Base-by-base conservation (phyloP, 441 rosid genomes). In the Syzygium malaccense region DNA sequence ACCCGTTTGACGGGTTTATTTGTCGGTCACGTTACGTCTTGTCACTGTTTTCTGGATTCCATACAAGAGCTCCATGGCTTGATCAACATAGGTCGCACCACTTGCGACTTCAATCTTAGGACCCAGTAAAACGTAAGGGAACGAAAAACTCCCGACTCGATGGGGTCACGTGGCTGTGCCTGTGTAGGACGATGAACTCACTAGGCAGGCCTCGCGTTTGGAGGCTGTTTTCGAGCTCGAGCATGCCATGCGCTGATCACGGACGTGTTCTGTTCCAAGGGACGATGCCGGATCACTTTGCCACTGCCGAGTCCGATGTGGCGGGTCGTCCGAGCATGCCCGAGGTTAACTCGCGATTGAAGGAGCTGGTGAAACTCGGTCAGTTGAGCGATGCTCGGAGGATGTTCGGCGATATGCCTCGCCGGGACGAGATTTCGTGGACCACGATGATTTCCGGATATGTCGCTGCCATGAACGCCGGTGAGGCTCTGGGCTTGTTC, bases 371-470 rank as follows among this genome's bases (percentile, higher is more conserved):
- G 6, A 92, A 92, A 88, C 64, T 93, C 28, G 94, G 93, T 19
- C 88, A 88, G 75, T 71, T 96, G 55, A 85, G 37, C 10, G 90
- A 83, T 86, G 99, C 98, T 32, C 99, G 98, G 88, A 88, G 92
- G 30, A 28, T 94, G 96, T 97, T 98, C 91, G 98, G 96, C 56
- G 86, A 90, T 93, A 94, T 95, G 99, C 94, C 90, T 12, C 90
- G 90, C 0, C 94, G 94, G 92, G 98, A 98, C 85, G 94, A 92
- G 87, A 86, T 93, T 87, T 94, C 98, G 3, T 98, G 99, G 99
- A 97, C 99, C 83, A 89, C 92, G 3, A 88, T 97, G 71, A 93
- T 95, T 87, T 91, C 96, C n/a, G 97, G 97, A 26, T 97, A 94
- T 86, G 94, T 95, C 86, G 91, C 86, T 55, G 93, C 92, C 56